Evolutionary conservation across 768 basidiomycete species (phyloP).

Genomic region (Terana coerulea): DNA sequence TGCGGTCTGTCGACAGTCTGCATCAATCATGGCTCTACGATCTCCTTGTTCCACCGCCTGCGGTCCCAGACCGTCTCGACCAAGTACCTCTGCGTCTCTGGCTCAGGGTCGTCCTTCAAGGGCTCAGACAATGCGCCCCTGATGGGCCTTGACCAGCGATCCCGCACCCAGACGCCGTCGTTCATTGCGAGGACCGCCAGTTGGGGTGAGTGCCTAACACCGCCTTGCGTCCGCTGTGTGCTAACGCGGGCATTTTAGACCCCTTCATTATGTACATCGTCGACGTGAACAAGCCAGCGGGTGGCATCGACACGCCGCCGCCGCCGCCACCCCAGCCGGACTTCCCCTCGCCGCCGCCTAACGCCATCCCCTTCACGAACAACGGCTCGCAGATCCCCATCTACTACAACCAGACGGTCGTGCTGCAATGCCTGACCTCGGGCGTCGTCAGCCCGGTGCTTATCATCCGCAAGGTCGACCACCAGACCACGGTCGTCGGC

Average conservation of each 20-base stretch:
- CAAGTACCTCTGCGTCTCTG: conserved; percentile 94
- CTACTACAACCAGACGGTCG: conserved; percentile 96
- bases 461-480: conserved; percentile 92
- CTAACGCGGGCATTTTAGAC: conserved; percentile 43
- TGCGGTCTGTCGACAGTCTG: conserved; percentile 52
- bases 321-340: conserved; percentile 83
- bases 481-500: conserved; percentile 85
- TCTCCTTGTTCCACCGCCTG: conserved; percentile 93
- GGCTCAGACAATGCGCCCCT: conserved; percentile 89
- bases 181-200: conserved; percentile 88
- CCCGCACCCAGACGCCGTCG: conserved; percentile 70
- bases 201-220: conserved; percentile 60
- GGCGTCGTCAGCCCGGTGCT: conserved; percentile 92
- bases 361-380: conserved; percentile 81
- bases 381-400: conserved; percentile 85
- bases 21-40: conserved; percentile 93
- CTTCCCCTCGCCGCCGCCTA: conserved; percentile 89
- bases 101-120: conserved; percentile 87
- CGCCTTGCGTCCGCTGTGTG: conserved; percentile 8
- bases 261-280: conserved; percentile 98
- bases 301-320: conserved; percentile 71
- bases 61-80: conserved; percentile 95
- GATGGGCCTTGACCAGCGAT: conserved; percentile 73
- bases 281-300: conserved; percentile 81
- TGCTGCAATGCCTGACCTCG: conserved; percentile 90